Evolutionary conservation across 1,139 yeast genomes (phyloP), one percentile per base, ranked within the genome.

Genomic region (Suhomyces bribrorum): DNA sequence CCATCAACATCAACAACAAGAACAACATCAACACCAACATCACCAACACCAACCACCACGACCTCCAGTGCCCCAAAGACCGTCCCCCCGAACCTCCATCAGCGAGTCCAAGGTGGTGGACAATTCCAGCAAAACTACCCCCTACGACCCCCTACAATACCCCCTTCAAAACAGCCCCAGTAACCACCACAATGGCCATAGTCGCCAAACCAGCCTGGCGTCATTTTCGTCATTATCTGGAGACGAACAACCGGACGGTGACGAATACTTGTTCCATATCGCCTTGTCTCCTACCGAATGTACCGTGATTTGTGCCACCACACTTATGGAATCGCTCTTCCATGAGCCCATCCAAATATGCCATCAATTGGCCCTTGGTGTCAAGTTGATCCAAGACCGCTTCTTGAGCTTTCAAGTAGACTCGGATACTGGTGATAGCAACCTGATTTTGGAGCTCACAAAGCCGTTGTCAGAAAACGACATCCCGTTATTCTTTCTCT

Each of bases 401-500:
- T 83, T 75, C 50, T 61, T 80, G 26, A 75, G 75, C 20, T 61
- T 83, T 24, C 85, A 80, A 45, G 76, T 83, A 3, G 83, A 81
- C 46, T 75, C 79, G 38, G 86, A 80, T 44, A 85, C 87, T 0
- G 66, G 70, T 14, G 79, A 66, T 48, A 60, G 72, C 41, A 80
- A 81, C 26, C 63, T 74, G 28, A 81, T 83, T 7, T 55, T 83
- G 37, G 78, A 77, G 41, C 61, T 83, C 22, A 80, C 86, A 1
- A 69, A 72, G 36, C 89, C 89, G 3, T 61, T 83, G 14, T 74
- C 85, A 0, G 67, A 70, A 26, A 79, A 80, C 36, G 69, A 69
- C 12, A 79, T 83, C 25, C 71, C 87, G 3, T 64, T 83, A 24
- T 81, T 81, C 53, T 83, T 82, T 57, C 59, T 83, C 29, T 76